Evolutionary conservation across 768 basidiomycete species (phyloP).

Genomic region (Boletus tomentosulus): DNA sequence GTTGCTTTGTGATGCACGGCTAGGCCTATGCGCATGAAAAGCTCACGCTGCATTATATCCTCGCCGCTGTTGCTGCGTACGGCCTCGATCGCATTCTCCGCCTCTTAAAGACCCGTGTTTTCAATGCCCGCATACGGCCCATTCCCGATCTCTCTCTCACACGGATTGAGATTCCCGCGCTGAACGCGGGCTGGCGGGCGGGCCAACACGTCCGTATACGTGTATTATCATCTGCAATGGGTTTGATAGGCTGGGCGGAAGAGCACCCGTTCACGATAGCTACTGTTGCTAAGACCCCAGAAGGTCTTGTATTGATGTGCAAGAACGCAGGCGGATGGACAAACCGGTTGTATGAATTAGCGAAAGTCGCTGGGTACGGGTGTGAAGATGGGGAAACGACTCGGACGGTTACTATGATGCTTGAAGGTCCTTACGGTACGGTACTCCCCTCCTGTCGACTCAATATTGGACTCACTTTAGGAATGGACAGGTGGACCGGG

Average conservation of each 20-base stretch:
- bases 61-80: slow-evolving; percentile 39
- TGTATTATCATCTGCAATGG: slow-evolving; percentile 38
- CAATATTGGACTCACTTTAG: slow-evolving; percentile 1
- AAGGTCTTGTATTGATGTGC: slow-evolving; percentile 47
- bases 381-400: slow-evolving; percentile 23
- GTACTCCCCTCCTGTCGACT: not conserved
- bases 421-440: slow-evolving; percentile 55
- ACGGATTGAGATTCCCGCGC: slow-evolving; percentile 40
- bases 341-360: slow-evolving; percentile 37
- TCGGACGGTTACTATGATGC: slow-evolving; percentile 35
- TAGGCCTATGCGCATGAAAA: slow-evolving; percentile 25
- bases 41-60: slow-evolving; percentile 38
- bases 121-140: slow-evolving; percentile 40
- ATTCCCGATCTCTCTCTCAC: slow-evolving; percentile 45
- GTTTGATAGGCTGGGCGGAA: slow-evolving; percentile 39
- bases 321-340: slow-evolving; percentile 54
- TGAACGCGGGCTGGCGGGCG: slow-evolving; percentile 52
- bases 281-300: slow-evolving; percentile 36
- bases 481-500: slow-evolving; percentile 36
- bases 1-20: not conserved
- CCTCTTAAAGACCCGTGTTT: slow-evolving; percentile 43
- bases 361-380: slow-evolving; percentile 34
- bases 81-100: slow-evolving; percentile 44
- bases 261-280: slow-evolving; percentile 54
- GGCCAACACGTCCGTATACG: slow-evolving; percentile 60